A percentile compares a stretch with the other conserved stretches of the same genome.
Evolutionary conservation across 345 rosid species (phyloP).

Genomic region (Populus davidiana): DNA sequence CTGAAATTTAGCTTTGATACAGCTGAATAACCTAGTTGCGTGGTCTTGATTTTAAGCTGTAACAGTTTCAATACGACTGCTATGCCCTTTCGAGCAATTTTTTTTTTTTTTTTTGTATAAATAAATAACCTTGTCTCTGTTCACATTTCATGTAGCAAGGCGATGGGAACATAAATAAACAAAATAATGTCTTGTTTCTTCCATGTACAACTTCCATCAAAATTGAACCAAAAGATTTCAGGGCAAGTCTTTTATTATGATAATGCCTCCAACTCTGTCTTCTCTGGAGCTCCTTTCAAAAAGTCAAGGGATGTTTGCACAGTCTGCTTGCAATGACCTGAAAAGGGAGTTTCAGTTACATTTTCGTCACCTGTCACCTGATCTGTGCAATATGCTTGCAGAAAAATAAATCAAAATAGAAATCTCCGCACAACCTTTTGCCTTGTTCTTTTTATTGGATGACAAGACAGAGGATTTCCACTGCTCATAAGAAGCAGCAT

Average conservation of each 20-base stretch:
- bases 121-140: too few species aligned
- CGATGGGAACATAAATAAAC: too few species aligned
- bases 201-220: too few species aligned
- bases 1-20: background rate
- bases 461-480: conserved; percentile 72
- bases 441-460: conserved; percentile 44
- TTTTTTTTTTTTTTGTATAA: too few species aligned
- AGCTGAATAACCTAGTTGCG: background rate
- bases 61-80: background rate
- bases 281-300: conserved; percentile 40
- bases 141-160: too few species aligned
- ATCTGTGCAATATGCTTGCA: background rate
- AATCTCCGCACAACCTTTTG: conserved; percentile 37
- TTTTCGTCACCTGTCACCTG: background rate
- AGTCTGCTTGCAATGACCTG: conserved; percentile 60
- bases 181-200: too few species aligned
- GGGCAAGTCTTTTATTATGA: too few species aligned
- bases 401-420: background rate
- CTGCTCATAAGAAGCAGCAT: conserved; percentile 58
- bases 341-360: conserved; percentile 3
- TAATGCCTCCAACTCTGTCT: conserved; percentile 44
- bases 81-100: too few species aligned
- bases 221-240: too few species aligned
- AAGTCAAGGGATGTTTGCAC: conserved; percentile 58
- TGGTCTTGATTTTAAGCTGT: background rate